Conservation (phyloP, 2,329 filamentous ascomycete species). For the Massarina eburnea region DNA sequence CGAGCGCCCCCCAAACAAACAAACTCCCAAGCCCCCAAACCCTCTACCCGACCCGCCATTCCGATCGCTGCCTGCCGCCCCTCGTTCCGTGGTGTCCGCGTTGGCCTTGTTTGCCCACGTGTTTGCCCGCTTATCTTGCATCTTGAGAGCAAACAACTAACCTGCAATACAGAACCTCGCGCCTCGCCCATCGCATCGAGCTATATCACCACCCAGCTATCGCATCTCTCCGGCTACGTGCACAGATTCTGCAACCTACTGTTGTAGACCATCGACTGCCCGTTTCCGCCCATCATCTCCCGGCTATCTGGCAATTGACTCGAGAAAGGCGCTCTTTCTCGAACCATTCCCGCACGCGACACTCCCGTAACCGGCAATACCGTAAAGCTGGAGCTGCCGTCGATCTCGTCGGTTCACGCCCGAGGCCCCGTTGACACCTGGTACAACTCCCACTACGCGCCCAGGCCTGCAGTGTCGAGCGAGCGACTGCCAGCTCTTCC, state of each 20-base stretch:
- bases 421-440: constrained; percentile 74
- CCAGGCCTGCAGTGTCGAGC: constrained; percentile 68
- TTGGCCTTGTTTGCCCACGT: constrained; percentile 34
- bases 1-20: too few relatives aligned
- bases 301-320: constrained; percentile 28
- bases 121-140: constrained; percentile 29
- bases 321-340: constrained; percentile 16
- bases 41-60: constrained; percentile 21
- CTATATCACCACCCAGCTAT: constrained; percentile 30
- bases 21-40: neutral
- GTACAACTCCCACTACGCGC: constrained; percentile 67
- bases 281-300: constrained; percentile 20
- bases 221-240: constrained; percentile 31
- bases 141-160: constrained; percentile 38
- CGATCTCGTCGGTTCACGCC: constrained; percentile 80
- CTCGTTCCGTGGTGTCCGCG: constrained; percentile 1
- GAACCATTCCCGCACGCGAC: constrained; percentile 5
- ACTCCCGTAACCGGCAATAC: constrained; percentile 51
- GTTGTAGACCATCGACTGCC: constrained; percentile 25
- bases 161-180: constrained; percentile 34
- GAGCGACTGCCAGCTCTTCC: constrained; percentile 73
- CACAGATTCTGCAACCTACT: constrained; percentile 33
- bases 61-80: too few relatives aligned
- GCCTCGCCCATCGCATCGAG: constrained; percentile 18
- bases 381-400: constrained; percentile 94